Base-by-base conservation (phyloP, 208 protist species). In the Crithidia bombi region DNA sequence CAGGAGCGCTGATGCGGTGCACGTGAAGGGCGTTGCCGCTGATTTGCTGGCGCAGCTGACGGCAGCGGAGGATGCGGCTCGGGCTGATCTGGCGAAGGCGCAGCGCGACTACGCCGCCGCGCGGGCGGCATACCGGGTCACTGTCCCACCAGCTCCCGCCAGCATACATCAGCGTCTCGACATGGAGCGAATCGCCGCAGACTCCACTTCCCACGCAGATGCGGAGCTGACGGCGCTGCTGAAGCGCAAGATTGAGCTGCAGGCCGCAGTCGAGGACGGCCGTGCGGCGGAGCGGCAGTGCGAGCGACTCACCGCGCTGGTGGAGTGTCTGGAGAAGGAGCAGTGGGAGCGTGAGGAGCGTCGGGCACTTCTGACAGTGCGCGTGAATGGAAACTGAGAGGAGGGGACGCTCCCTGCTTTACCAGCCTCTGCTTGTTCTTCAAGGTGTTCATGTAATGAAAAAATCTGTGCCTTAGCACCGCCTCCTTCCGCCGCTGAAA, bases 211-310 rank as follows among this genome's bases (percentile, higher is more conserved):
- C 19, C 32, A n/a, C 21, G 44, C 11, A 30, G 69, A 72, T 36
- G 51, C 57, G 46, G 71, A 77, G 56, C 12, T 74, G 26, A 21
- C 38, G 15, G 5, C 32, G 3, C 32, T 78, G 50, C 33, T 82
- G 30, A 55, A 61, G 36, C 72, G 75, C 36, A 78, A 78, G 58
- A 14, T 73, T 0, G 67, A 76, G 28, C 68, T 90, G 21, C 72
- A 54, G 9, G 71, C 70, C 32, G 65, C 83, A 30, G 66, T 79
- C n/a, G 46, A 61, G 21, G 73, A 75, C 10, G 47, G 65, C 52
- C 46, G 69, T 2, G 51, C 72, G 56, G 81, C 76, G 39, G 85
- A 87, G 55, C 69, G 65, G 9, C 81, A 90, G 43, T 86, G 76
- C 46, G 66, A 81, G 59, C 71, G 64, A n/a, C 69, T 90, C 41